phyloP scores from a whole-genome alignment of 805 yeast genomes.

The Cyberlindnera sargentensis region DNA sequence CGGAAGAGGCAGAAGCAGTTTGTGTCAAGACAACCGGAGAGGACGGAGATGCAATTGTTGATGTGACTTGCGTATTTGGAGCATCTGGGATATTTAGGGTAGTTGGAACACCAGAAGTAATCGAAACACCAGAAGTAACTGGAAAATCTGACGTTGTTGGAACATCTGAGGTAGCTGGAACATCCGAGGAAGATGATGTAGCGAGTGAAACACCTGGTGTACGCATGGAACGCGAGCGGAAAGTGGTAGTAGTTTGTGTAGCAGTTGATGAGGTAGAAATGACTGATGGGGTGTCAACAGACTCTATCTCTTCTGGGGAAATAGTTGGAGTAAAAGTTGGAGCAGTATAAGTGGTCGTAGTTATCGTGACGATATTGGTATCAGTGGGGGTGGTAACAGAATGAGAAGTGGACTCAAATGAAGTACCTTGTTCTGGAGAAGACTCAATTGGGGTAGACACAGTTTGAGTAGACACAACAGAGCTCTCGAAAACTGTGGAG shows the following conservation, averaged over 20 bases:
- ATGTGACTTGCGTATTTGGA: too few species aligned
- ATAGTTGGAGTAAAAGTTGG: not conserved
- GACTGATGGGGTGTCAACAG: not conserved
- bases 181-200: too few species aligned
- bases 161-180: too few species aligned
- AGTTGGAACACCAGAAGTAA: too few species aligned
- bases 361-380: not conserved
- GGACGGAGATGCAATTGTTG: too few species aligned
- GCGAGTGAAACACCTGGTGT: too few species aligned
- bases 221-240: too few species aligned
- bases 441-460: not conserved
- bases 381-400: not conserved
- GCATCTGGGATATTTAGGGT: too few species aligned
- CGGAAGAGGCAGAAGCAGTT: not conserved
- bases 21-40: not conserved
- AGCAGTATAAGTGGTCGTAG: not conserved
- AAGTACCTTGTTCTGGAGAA: not conserved
- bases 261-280: not conserved
- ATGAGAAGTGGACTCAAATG: not conserved
- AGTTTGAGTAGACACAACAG: slow-evolving; percentile 1
- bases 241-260: too few species aligned
- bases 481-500: slow-evolving; percentile 1
- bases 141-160: too few species aligned
- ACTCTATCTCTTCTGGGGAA: slow-evolving; percentile 6
- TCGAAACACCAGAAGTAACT: too few species aligned